Base-by-base conservation (phyloP, 345 rosid species). In the Carallia pectinifolia region DNA sequence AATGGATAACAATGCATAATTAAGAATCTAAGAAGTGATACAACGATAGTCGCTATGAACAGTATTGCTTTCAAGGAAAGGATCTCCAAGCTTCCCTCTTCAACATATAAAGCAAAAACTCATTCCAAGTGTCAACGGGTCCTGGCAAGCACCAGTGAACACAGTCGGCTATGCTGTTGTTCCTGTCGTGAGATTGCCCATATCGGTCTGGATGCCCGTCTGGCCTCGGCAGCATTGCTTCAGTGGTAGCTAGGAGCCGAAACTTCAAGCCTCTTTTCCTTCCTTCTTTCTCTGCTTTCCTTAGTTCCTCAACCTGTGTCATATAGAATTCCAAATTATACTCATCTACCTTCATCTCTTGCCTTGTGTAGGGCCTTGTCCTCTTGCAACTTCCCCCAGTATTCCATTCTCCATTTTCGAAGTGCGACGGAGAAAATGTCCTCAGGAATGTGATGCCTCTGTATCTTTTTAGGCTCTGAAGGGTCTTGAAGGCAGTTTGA, bases 121-220 rank as follows among this genome's bases (percentile, higher is more conserved):
- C 91, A 66, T 91, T 91, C 97, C 86, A 84, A 36, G 88, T 79
- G 65, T 85, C 91, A 6, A 88, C 68, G 39, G 97, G 89, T 44
- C 96, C 93, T 9, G 97, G 97, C 80, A 89, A 81, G 81, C 96
- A 92, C 97, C 97, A 89, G 79, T 89, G 93, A 52, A 92, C 88
- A 73, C 96, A 89, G 65, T 89, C 97, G 15, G 75, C 80, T 2
- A 74, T 56, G 0, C 71, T 54, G 29, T 53, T 69, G 70, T 83
- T 85, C 66, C 50, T 71, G 47, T 64, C 68, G 33, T 54, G 65
- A 1, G 80, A 75, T 34, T 66, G 76, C 39, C 89, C 86, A 31
- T 69, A 75, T 1, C 62, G 63, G 69, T 72, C 74, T 0, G 93
- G 93, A 64, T 88, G 90, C 8, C 90, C 90, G 73, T 88, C 93